A percentile compares a stretch with the other conserved stretches of the same genome.
Conservation (phyloP, 495 filamentous ascomycete species). For the Aspergillus asperescens region DNA sequence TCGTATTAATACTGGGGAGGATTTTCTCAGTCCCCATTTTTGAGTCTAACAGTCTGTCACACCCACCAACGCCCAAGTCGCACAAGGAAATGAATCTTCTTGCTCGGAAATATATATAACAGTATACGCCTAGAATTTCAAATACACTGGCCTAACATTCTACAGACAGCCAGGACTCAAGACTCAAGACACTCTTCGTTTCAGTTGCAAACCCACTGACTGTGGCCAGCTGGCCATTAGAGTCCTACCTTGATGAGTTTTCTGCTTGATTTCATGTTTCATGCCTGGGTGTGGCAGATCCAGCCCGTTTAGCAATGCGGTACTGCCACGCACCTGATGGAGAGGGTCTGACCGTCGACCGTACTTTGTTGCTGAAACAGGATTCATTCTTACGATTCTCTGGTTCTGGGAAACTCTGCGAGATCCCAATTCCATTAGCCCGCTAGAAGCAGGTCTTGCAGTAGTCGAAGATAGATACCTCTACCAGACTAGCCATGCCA, state of each 20-base stretch:
- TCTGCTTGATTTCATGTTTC: slow-evolving; percentile 9
- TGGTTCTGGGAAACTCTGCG: slow-evolving; percentile 2
- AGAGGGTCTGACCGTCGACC: background rate
- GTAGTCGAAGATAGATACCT: slow-evolving; percentile 10
- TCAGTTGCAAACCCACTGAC: background rate
- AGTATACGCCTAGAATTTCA: too few species aligned
- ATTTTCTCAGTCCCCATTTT: too few species aligned
- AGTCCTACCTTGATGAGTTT: too few species aligned
- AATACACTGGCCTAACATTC: too few species aligned
- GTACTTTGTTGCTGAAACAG: background rate
- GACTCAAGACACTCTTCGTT: slow-evolving; percentile 5
- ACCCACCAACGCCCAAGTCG: too few species aligned
- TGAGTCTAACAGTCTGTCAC: too few species aligned
- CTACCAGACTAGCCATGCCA: slow-evolving; percentile 8
- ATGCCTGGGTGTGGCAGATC: slow-evolving; percentile 16
- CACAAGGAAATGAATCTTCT: too few species aligned
- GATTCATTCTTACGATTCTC: background rate
- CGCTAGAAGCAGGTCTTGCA: slow-evolving; percentile 13
- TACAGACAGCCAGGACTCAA: too few species aligned
- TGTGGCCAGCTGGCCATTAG: background rate
- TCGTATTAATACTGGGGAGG: too few species aligned
- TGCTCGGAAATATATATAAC: too few species aligned
- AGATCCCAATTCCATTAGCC: background rate
- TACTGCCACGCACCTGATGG: slow-evolving; percentile 21
- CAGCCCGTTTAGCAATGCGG: slow-evolving; percentile 8